Conservation (phyloP, 1,139 yeast genomes). For the Debaryomycetaceae sp. region DNA sequence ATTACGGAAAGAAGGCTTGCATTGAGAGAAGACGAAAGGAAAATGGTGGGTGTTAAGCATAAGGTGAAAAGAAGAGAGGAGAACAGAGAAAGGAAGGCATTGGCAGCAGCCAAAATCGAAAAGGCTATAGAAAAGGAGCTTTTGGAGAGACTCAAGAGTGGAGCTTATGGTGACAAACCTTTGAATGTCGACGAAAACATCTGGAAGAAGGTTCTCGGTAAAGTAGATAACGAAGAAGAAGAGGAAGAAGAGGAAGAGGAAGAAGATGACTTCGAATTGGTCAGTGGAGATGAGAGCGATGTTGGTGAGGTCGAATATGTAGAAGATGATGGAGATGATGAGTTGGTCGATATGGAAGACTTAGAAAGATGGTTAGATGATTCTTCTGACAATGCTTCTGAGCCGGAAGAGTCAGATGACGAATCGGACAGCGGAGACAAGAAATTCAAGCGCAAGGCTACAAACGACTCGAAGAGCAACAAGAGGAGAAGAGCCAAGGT, state of each 20-base stretch:
- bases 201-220: slow-evolving; percentile 91
- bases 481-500: slow-evolving; percentile 69
- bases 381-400: slow-evolving; percentile 44
- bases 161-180: slow-evolving; percentile 98
- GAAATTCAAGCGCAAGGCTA: slow-evolving; percentile 38
- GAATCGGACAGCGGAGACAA: slow-evolving; percentile 34
- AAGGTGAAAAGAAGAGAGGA: slow-evolving; percentile 93
- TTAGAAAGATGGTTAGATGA: slow-evolving; percentile 86
- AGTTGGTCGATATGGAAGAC: slow-evolving; percentile 87
- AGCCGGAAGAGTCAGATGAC: slow-evolving; percentile 30
- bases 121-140: slow-evolving; percentile 94
- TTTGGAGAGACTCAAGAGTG: slow-evolving; percentile 89
- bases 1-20: slow-evolving; percentile 95
- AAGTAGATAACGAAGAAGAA: slow-evolving; percentile 55
- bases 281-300: slow-evolving; percentile 56
- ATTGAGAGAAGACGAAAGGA: slow-evolving; percentile 86
- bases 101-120: slow-evolving; percentile 94
- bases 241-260: slow-evolving; percentile 61
- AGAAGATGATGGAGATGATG: slow-evolving; percentile 84
- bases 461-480: slow-evolving; percentile 32
- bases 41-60: slow-evolving; percentile 85
- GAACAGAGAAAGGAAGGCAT: slow-evolving; percentile 91
- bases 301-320: slow-evolving; percentile 82
- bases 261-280: slow-evolving; percentile 60
- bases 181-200: slow-evolving; percentile 92